Base-by-base conservation (phyloP, 257 asterid genomes). In the Solanum virginianum region DNA sequence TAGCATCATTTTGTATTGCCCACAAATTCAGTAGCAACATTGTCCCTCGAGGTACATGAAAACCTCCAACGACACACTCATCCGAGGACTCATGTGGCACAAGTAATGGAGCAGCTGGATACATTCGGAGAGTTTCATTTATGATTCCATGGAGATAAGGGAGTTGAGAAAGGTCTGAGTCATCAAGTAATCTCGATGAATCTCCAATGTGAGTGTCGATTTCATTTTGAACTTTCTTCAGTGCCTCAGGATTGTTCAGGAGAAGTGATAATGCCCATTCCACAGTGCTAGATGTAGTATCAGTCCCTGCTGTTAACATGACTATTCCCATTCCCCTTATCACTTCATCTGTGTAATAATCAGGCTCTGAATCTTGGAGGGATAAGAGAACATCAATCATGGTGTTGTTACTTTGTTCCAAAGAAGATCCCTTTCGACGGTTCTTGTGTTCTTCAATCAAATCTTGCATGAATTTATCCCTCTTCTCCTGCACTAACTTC, bases 191-290 rank as follows among this genome's bases (percentile, higher is more conserved):
- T 51, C 94, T 85, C 11, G 91, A 80, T 57, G 83, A 69, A 3
- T 45, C 13, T 74, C 91, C 93, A 2, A 85, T 22, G 8, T 10
- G 26, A 22, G 10, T 26, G 88, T 89, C 93, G 9, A 93, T 91
- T 89, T 94, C 98, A 0, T 62, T 36, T 54, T 85, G 92, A 45
- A 94, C 94, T 84, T 88, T 90, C 12, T 72, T 83, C 39, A 94
- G 87, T 0, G 86, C 55, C 17, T 89, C 85, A 2, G 95, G 94
- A 86, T 91, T 86, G 91, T 93, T 90, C 16, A 94, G 91, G 10
- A 93, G 72, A 66, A 90, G 87, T 3, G 98, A 90, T 56, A 90
- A 57, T 9, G 93, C 90, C 95, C 97, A 94, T 66, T 94, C 98
- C 92, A 92, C 87, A 13, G 96, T 90, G 7, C 87, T 74, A 4